These are phyloP conservation scores for Stemphylium vesicarium DNA, from an alignment of 2,329 filamentous ascomycete species.

Conservation along the genomic window DNA sequence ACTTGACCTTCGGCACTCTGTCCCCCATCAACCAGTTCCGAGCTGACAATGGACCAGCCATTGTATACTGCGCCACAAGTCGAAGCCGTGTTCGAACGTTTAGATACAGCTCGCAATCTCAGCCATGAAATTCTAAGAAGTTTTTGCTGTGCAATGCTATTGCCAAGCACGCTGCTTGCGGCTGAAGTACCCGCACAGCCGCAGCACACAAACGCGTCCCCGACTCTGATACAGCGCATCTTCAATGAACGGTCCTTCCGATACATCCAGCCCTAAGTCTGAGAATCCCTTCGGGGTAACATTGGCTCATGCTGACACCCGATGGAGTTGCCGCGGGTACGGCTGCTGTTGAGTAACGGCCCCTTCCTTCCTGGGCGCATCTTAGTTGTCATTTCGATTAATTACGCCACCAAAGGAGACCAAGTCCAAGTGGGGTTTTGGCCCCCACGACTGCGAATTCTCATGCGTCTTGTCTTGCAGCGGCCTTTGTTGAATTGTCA, in stretches of 20 bases:
- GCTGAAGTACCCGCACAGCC: conserved; percentile 10
- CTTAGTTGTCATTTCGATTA: conserved; percentile 10
- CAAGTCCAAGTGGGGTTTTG: not conserved
- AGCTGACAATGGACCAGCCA: not conserved
- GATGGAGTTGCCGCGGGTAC: not conserved
- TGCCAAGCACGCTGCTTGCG: conserved; percentile 4
- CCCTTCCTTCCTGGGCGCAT: conserved; percentile 5
- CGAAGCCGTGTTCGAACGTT: not conserved
- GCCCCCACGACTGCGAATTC: not conserved
- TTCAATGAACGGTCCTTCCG: not conserved
- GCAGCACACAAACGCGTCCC: not conserved
- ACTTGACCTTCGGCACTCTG: too few species aligned
- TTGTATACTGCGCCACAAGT: not conserved
- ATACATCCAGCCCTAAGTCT: not conserved
- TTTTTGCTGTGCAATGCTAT: not conserved
- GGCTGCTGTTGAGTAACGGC: conserved; percentile 6
- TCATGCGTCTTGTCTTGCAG: not conserved
- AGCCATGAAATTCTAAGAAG: not conserved
- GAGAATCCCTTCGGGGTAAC: conserved; percentile 1
- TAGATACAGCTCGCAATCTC: not conserved
- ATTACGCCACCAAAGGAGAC: conserved; percentile 13
- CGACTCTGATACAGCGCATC: not conserved
- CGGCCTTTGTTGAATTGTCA: not conserved
- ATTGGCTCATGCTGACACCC: conserved; percentile 5
- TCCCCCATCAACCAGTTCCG: not conserved